phyloP scores from a whole-genome alignment of 176 grass and related monocot genomes.

The Phragmites australis region DNA sequence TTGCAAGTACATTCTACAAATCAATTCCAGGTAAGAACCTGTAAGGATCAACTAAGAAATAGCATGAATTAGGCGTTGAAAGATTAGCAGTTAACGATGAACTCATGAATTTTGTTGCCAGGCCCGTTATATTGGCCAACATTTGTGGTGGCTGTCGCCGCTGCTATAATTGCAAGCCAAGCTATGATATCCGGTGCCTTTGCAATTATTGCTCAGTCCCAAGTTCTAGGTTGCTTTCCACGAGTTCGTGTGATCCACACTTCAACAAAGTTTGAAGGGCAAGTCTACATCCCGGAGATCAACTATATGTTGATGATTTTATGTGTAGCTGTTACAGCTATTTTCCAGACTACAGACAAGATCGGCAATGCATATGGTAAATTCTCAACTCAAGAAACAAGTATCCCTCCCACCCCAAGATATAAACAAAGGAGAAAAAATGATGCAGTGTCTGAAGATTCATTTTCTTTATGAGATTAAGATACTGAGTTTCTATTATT shows the following conservation, averaged over 20 bases:
- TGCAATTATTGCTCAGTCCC: constrained; percentile 67
- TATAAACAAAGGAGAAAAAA: constrained; percentile 18
- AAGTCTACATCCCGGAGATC: constrained; percentile 77
- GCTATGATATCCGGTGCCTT: constrained; percentile 80
- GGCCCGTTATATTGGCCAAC: constrained; percentile 64
- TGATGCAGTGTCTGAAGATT: constrained; percentile 8
- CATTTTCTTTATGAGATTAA: constrained; percentile 7
- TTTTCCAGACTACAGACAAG: constrained; percentile 64
- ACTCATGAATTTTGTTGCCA: constrained; percentile 22
- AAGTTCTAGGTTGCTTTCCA: constrained; percentile 67
- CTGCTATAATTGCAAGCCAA: constrained; percentile 73
- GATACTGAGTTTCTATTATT: neutral
- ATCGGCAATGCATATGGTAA: constrained; percentile 79
- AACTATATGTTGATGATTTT: constrained; percentile 66
- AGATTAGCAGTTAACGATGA: neutral
- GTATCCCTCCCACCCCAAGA: neutral
- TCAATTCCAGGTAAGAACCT: constrained; percentile 63
- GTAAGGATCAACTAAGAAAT: constrained; percentile 28
- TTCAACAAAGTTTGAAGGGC: constrained; percentile 62
- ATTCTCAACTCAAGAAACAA: constrained; percentile 9
- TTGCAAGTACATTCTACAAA: constrained; percentile 67
- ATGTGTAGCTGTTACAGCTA: constrained; percentile 60
- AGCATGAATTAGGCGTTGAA: neutral
- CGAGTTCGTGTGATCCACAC: constrained; percentile 64
- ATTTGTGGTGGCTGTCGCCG: constrained; percentile 58